These are phyloP conservation scores for Umbelopsis vinacea DNA, from an alignment of 192 early-diverging fungal genomes.

Conservation along the genomic window DNA sequence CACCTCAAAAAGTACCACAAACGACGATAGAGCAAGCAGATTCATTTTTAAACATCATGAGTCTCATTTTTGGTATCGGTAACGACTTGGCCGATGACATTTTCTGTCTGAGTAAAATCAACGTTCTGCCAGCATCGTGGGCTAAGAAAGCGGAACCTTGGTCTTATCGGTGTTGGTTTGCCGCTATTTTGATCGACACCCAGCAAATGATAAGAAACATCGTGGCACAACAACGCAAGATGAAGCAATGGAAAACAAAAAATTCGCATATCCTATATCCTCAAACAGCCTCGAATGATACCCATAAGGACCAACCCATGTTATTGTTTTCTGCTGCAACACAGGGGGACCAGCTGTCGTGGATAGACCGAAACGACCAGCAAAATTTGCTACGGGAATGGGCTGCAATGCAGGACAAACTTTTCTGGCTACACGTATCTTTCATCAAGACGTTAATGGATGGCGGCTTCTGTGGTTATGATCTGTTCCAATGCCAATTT, in stretches of 20 bases:
- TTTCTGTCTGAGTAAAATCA: conserved; percentile 73
- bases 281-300: background rate
- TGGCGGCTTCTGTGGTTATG: conserved; percentile 76
- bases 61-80: conserved; percentile 50
- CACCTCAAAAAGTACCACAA: conserved; percentile 1
- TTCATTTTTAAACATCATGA: conserved; percentile 23
- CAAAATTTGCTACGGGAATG: conserved; percentile 26
- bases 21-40: background rate
- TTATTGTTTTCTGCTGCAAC: background rate
- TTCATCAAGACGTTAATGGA: conserved; percentile 71
- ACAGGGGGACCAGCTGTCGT: background rate
- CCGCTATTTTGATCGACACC: conserved; percentile 70
- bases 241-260: background rate
- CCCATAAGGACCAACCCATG: background rate
- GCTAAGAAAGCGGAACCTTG: conserved; percentile 59
- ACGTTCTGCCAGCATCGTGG: conserved; percentile 56
- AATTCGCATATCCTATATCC: background rate
- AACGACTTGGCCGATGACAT: conserved; percentile 81
- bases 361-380: conserved; percentile 25
- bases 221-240: background rate
- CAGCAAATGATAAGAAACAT: conserved; percentile 26
- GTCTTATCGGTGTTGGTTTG: conserved; percentile 73
- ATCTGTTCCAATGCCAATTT: conserved; percentile 53
- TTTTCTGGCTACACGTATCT: conserved; percentile 60
- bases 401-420: conserved; percentile 46